Base-by-base conservation (phyloP, 805 yeast species). In the Ogataea parapolymorpha region DNA sequence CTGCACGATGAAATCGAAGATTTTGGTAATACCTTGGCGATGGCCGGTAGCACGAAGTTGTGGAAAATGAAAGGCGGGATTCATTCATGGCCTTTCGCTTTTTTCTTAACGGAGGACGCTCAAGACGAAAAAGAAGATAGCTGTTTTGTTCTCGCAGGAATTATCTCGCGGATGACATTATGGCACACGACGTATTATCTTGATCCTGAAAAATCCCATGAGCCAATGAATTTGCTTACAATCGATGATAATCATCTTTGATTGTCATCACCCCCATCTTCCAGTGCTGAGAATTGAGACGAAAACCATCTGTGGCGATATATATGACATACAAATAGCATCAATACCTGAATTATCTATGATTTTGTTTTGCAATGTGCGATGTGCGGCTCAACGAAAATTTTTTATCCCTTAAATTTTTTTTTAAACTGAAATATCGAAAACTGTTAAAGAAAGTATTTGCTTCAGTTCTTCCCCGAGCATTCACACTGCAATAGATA, bases 31-130 rank as follows among this genome's bases (percentile, higher is more conserved):
- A 35, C 44, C 10, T 48, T 68, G 30, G 41, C 50, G 14, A 35
- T 44, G 14, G 52, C 54, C 16, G 65, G 69, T 4, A 48, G 58
- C 14, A 55, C 71, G 9, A 63, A 64, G 35, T 50, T 66, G 11
- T 64, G 65, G 43, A 53, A 56, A 14, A 63, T 60, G 29, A 51
- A 50, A 3, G 58, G 62, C 23, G 67, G 62, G 39, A 52, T 69
- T 2, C 80, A 75, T 44, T 63, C 72, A 14, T 75, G 80, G 79
- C 79, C 77, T 7, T 54, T 75, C 22, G 43, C 69, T 5, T 55
- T 60, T 3, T 67, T 67, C 37, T 59, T 59, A 32, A 55, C 72
- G 3, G 79, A 73, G 35, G 63, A 71, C 32, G 55, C 61, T 4
- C 63, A 66, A 32, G 71, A 67, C 20, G 72, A 66, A 37, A 66